Evolutionary conservation across 495 filamentous ascomycete species (phyloP).

Genomic region (Penicillium odoratum): DNA sequence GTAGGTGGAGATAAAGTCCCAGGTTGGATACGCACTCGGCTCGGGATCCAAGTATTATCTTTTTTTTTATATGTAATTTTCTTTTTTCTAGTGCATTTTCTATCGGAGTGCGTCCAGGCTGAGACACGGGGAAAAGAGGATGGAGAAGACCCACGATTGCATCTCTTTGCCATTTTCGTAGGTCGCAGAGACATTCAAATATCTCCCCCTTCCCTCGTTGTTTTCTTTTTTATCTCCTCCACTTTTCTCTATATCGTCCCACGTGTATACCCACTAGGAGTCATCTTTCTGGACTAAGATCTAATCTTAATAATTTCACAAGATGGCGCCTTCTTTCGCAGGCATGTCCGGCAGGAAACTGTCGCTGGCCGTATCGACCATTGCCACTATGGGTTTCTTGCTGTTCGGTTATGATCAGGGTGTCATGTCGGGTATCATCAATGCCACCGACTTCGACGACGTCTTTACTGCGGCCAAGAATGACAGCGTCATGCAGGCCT

Average conservation of each 20-base stretch:
- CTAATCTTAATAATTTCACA: neutral
- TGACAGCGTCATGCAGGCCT: slow-evolving; percentile 72
- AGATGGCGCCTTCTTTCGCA: slow-evolving; percentile 49
- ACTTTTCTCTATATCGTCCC: slow-evolving; percentile 3
- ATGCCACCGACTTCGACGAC: slow-evolving; percentile 66
- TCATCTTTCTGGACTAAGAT: neutral
- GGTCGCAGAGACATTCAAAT: slow-evolving; percentile 24
- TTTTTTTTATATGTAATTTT: slow-evolving; percentile 5
- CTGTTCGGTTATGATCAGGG: slow-evolving; percentile 43
- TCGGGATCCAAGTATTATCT: slow-evolving; percentile 3
- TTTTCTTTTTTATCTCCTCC: slow-evolving; percentile 8
- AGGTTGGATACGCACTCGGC: slow-evolving; percentile 14
- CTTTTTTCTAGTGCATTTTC: neutral
- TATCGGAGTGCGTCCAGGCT: slow-evolving; percentile 1
- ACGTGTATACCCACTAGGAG: slow-evolving; percentile 2
- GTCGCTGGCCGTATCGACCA: slow-evolving; percentile 60
- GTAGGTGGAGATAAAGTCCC: slow-evolving; percentile 6
- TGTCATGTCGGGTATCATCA: slow-evolving; percentile 83
- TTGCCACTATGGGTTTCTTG: slow-evolving; percentile 72
- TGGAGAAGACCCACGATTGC: slow-evolving; percentile 23
- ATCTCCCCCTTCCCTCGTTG: slow-evolving; percentile 17
- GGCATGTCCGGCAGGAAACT: slow-evolving; percentile 66
- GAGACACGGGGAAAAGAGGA: slow-evolving; percentile 19
- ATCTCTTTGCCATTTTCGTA: slow-evolving; percentile 28
- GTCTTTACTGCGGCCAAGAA: slow-evolving; percentile 66